A percentile compares a stretch with the other conserved stretches of the same genome.
These are phyloP conservation scores for Linnemannia exigua DNA, from an alignment of 192 early-diverging fungal genomes.

Conservation along the genomic window DNA sequence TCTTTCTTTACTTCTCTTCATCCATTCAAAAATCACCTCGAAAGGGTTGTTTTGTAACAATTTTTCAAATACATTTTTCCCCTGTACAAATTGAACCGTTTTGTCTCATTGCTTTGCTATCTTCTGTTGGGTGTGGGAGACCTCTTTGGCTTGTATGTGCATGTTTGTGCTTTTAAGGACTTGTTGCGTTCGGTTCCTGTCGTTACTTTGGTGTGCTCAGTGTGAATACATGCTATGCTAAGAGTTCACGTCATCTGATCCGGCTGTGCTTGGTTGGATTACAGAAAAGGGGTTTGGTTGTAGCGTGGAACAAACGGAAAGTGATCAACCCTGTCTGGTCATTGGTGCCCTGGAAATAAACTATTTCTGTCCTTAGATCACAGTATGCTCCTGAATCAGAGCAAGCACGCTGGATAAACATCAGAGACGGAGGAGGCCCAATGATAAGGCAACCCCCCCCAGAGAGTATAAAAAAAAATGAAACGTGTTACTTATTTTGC, in stretches of 20 bases:
- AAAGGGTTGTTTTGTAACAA: constrained; percentile 43
- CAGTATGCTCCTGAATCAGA: background rate
- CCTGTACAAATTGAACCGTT: constrained; percentile 10
- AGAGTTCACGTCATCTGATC: background rate
- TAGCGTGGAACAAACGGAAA: background rate
- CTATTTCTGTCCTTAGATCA: background rate
- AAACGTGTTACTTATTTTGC: too few relatives aligned
- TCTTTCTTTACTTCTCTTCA: background rate
- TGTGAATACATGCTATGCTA: too few relatives aligned
- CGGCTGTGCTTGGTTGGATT: background rate
- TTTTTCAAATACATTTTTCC: constrained; percentile 12
- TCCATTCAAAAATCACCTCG: constrained; percentile 4
- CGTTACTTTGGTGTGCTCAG: background rate
- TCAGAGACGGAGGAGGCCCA: too few relatives aligned
- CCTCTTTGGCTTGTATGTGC: background rate
- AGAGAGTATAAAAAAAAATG: too few relatives aligned
- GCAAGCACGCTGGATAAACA: too few relatives aligned
- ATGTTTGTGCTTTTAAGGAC: background rate
- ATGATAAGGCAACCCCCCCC: too few relatives aligned
- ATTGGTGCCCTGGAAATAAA: constrained; percentile 6
- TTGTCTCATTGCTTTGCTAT: background rate
- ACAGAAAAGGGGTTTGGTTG: background rate
- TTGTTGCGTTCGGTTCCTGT: too few relatives aligned
- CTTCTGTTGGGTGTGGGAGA: background rate
- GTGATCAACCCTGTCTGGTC: background rate